A percentile compares a stretch with the other conserved stretches of the same genome.
Conservation (phyloP, 2,329 filamentous ascomycete genomes). For the Trematosphaeria pertusa region DNA sequence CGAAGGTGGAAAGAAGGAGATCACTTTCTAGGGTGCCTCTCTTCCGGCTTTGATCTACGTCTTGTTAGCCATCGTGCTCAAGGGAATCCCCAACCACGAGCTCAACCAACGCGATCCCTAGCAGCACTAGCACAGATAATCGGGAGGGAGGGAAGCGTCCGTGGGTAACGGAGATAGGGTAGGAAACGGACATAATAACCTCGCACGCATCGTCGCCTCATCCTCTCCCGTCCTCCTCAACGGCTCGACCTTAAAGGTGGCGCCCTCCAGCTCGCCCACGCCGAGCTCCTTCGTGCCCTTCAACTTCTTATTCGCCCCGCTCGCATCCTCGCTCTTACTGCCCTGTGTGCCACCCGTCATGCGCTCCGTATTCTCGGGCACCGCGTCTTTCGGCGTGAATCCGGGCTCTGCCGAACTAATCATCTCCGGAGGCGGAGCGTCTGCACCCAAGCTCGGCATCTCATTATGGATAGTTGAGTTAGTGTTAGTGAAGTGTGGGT, state of each 20-base stretch:
- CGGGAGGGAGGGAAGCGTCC: constrained; percentile 5
- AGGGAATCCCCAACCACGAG: constrained; percentile 5
- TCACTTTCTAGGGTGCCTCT: constrained; percentile 95
- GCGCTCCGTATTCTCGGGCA: constrained; percentile 67
- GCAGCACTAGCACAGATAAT: too few relatives aligned
- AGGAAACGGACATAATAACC: constrained; percentile 71
- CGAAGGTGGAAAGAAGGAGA: constrained; percentile 95
- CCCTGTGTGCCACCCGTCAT: constrained; percentile 71
- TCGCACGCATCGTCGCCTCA: constrained; percentile 82
- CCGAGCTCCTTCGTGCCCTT: constrained; percentile 69
- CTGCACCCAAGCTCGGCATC: constrained; percentile 65
- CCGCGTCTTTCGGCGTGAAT: constrained; percentile 65
- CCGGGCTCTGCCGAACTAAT: constrained; percentile 63
- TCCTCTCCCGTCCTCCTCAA: constrained; percentile 84
- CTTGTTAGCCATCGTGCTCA: constrained; percentile 14
- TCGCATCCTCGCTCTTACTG: constrained; percentile 47
- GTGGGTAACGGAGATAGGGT: constrained; percentile 12
- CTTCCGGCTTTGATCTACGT: constrained; percentile 90
- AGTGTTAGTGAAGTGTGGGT: constrained; percentile 69
- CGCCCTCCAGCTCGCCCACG: constrained; percentile 85
- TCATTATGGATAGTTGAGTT: constrained; percentile 69
- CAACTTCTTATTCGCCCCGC: constrained; percentile 33
- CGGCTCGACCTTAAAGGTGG: constrained; percentile 88
- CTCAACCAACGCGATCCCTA: not conserved
- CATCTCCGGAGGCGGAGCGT: constrained; percentile 66